These are phyloP conservation scores for Rhodotorula paludigena DNA, from an alignment of 768 basidiomycete genomes.

Conservation along the genomic window DNA sequence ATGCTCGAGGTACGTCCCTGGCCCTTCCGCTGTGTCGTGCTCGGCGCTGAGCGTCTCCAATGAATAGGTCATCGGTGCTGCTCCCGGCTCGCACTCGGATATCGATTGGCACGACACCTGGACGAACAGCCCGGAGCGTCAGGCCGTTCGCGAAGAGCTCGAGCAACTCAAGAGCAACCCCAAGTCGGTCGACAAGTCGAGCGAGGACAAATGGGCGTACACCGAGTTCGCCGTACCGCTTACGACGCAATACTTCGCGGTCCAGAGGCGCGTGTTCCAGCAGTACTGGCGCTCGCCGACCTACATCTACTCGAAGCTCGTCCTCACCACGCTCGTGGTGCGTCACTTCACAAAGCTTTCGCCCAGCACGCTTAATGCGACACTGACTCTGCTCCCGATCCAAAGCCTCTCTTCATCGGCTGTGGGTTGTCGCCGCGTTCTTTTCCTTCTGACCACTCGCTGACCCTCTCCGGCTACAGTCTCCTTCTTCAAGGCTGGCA, in stretches of 20 bases:
- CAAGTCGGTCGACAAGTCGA: conserved; percentile 13
- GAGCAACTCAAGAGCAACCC: conserved; percentile 54
- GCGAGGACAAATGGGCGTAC: conserved; percentile 32
- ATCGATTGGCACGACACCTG: conserved; percentile 85
- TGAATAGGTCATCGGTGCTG: conserved; percentile 56
- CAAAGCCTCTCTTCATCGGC: neutral
- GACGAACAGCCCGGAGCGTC: conserved; percentile 64
- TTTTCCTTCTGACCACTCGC: conserved; percentile 26
- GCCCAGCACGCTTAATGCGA: too few species aligned
- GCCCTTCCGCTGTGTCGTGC: conserved; percentile 28
- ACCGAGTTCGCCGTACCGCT: conserved; percentile 31
- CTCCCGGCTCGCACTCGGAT: conserved; percentile 57
- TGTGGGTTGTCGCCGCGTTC: conserved; percentile 44
- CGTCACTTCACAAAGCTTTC: too few species aligned
- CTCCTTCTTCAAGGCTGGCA: conserved; percentile 2
- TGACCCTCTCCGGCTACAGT: neutral
- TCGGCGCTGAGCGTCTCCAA: conserved; percentile 60
- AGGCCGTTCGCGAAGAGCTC: conserved; percentile 50
- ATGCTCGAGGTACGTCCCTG: conserved; percentile 39
- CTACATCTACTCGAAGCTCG: conserved; percentile 6
- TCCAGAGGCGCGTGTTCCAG: conserved; percentile 46
- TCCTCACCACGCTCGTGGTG: conserved; percentile 4
- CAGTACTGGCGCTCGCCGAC: conserved; percentile 49
- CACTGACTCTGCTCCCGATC: too few species aligned
- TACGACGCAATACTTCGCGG: conserved; percentile 25